phyloP scores from a whole-genome alignment of 1,284 basidiomycete genomes.

The Puccinia coronata region DNA sequence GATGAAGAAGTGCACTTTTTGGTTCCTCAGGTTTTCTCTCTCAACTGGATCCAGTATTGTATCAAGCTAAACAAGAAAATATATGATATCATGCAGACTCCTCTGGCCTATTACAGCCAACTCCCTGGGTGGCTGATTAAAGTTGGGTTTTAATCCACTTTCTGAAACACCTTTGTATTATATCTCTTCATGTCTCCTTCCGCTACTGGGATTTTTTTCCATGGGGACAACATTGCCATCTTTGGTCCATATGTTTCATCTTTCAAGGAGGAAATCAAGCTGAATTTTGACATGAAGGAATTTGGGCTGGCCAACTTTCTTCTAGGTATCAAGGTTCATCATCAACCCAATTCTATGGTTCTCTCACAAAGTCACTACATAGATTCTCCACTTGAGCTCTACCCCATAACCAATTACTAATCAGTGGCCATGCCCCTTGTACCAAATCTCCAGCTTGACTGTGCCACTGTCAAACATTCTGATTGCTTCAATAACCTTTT shows the following conservation, averaged over 20 bases:
- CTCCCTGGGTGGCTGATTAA: background rate
- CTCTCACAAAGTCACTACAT: background rate
- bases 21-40: background rate
- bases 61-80: slow-evolving; percentile 1
- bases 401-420: background rate
- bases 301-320: background rate
- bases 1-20: background rate
- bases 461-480: background rate
- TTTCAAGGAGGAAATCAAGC: background rate
- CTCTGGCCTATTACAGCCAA: background rate
- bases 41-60: background rate
- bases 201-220: background rate
- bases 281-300: background rate
- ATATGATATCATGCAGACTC: slow-evolving; percentile 22
- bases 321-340: background rate
- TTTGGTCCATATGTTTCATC: background rate
- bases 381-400: background rate
- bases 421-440: background rate
- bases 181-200: background rate
- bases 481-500: background rate
- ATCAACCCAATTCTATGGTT: background rate
- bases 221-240: slow-evolving; percentile 1
- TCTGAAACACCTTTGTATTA: background rate
- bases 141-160: background rate
- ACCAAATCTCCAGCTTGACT: background rate